These are phyloP conservation scores for Cucurbita pepo DNA, from an alignment of 306 rosid species.

Conservation along the genomic window DNA sequence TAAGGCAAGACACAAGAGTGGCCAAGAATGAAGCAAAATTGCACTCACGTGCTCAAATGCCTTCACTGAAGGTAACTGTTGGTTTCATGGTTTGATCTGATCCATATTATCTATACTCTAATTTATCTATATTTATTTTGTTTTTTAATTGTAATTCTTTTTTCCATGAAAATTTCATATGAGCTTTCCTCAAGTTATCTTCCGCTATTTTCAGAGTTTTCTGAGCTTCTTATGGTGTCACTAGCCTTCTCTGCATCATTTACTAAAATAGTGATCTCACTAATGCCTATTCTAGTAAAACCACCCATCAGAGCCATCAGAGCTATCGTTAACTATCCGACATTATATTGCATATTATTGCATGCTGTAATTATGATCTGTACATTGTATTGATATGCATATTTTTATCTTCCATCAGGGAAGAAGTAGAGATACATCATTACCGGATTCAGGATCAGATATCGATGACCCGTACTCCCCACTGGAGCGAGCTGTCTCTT, in stretches of 20 bases:
- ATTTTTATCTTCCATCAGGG: constrained; percentile 25
- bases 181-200: too few relatives aligned
- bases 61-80: constrained; percentile 44
- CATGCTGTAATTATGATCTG: neutral
- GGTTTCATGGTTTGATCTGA: neutral
- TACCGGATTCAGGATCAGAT: constrained; percentile 61
- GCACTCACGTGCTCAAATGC: constrained; percentile 26
- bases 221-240: too few relatives aligned
- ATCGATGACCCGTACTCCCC: constrained; percentile 59
- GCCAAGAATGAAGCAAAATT: constrained; percentile 27
- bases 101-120: neutral
- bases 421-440: constrained; percentile 44
- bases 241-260: too few relatives aligned
- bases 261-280: too few relatives aligned
- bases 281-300: too few relatives aligned
- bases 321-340: too few relatives aligned
- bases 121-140: too few relatives aligned
- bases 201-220: too few relatives aligned
- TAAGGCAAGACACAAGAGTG: constrained; percentile 45
- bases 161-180: too few relatives aligned
- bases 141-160: too few relatives aligned
- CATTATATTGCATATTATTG: neutral
- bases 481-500: constrained; percentile 25
- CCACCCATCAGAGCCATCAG: too few relatives aligned
- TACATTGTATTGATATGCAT: neutral